These are phyloP conservation scores for Nemania abortiva DNA, from an alignment of 2,329 filamentous ascomycete genomes.

Conservation along the genomic window DNA sequence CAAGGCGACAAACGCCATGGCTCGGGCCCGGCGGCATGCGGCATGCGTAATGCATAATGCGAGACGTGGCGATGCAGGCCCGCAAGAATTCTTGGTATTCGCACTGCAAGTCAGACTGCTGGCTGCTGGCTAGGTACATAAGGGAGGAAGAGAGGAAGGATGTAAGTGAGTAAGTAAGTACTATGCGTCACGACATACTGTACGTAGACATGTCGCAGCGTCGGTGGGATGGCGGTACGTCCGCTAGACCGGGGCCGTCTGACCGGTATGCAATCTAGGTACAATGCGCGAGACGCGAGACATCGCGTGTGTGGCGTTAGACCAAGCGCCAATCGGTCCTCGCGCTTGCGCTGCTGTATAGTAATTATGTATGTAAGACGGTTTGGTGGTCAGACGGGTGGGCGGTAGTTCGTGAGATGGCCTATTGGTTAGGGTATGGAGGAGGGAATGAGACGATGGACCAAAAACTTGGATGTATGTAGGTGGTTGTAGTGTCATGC, in stretches of 20 bases:
- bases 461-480: not conserved
- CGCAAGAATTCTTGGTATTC: not conserved
- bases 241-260: not conserved
- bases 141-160: not conserved
- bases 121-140: not conserved
- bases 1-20: not conserved
- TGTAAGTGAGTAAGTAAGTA: too few species aligned
- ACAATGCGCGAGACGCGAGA: not conserved
- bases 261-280: too few species aligned
- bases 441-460: not conserved
- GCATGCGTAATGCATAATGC: not conserved
- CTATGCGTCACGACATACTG: not conserved
- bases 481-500: not conserved
- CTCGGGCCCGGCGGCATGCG: not conserved
- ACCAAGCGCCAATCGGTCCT: conserved; percentile 22
- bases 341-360: conserved; percentile 10
- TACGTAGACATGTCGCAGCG: not conserved
- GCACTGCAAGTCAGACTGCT: conserved; percentile 15
- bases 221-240: not conserved
- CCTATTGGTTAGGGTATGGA: conserved; percentile 4
- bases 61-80: not conserved
- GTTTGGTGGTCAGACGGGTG: conserved; percentile 28
- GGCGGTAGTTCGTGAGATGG: conserved; percentile 5
- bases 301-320: not conserved
- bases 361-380: conserved; percentile 30